Conservation (phyloP, 371 early-diverging fungal species). For the Circinella minor region DNA sequence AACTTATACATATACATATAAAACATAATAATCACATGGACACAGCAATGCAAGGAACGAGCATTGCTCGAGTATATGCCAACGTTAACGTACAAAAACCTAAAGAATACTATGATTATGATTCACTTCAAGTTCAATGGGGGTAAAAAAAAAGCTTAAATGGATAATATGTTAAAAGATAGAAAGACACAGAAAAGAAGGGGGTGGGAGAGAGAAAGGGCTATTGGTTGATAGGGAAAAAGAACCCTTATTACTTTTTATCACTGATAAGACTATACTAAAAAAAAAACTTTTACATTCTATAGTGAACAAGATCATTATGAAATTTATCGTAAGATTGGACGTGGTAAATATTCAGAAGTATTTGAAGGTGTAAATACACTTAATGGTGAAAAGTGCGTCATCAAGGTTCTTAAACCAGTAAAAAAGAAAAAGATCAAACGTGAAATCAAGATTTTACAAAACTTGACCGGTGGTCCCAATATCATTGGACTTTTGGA, state of each 20-base stretch:
- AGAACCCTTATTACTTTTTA: no score
- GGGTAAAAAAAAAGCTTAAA: constrained; percentile 73
- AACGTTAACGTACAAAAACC: constrained; percentile 87
- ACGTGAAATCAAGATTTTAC: constrained; percentile 99
- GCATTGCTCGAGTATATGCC: constrained; percentile 86
- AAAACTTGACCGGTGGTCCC: constrained; percentile 94
- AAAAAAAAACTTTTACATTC: not conserved
- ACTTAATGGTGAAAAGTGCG: constrained; percentile 79
- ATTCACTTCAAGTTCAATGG: constrained; percentile 85
- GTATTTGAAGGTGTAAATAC: constrained; percentile 98
- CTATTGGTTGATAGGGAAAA: no score
- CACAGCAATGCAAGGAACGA: constrained; percentile 32
- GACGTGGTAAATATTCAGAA: constrained; percentile 99
- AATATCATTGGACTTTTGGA: constrained; percentile 96
- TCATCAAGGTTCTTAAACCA: constrained; percentile 99
- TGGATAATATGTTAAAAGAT: constrained; percentile 74
- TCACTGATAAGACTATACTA: no score
- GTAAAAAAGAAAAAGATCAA: constrained; percentile 99
- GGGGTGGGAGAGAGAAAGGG: no score
- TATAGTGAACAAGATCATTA: constrained; percentile 85
- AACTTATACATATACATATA: constrained; percentile 2
- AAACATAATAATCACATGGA: constrained; percentile 14
- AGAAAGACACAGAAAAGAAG: no score
- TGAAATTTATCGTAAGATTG: constrained; percentile 96
- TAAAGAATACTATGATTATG: constrained; percentile 96